Evolutionary conservation across 371 early-diverging fungal genomes (phyloP), one percentile per base, ranked within the genome.

Genomic region (Apophysomyces variabilis): DNA sequence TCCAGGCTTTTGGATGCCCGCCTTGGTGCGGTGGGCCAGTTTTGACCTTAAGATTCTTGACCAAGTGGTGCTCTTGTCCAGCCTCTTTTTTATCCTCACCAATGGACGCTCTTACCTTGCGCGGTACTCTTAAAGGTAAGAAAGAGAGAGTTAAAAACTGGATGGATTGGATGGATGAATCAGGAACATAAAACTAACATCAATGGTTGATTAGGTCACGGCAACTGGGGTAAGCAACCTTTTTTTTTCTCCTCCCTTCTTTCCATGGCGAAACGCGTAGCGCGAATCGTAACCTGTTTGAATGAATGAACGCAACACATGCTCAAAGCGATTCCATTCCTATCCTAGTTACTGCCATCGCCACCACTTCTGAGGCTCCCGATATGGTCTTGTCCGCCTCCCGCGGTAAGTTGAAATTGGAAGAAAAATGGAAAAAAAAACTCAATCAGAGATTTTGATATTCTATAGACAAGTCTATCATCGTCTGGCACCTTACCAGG

Each of bases 341-440:
- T 26, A 62, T 16, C 69, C 57, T 62, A 69, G 95, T 97, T 76
- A 97, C 97, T 70, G 90, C 96, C 79, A 90, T 97, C 72, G 96
- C 96, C 82, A 97, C 98, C 83, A 88, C 95, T 65, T 86, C 92
- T 68, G 96, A 96, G 89, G 82, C 90, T 74, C 95, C 96, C 68
- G 93, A 96, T 85, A 92, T 92, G 85, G 85, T 97, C 68, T 85
- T 97, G 83, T 93, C 96, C 64, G 90, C 94, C 58, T 97, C 98
- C 68, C 94, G 98, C 80, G 95, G 90, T 90, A 86, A 61, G 90
- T 86, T 41, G 41, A 35, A 9, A 50, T 50, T n/a, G 54, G 3
- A 38, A 57, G 37, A 7, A 44, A 13, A 36, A 35, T 41, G 18
- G 16, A 37, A 54, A 46, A 39, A 41, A 26, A 46, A n/a, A 44